Percentiles rank a stretch among this genome's conserved stretches.
Evolutionary conservation across 2,329 filamentous ascomycete species (phyloP).

Genomic region (Trichoderma atroviride): DNA sequence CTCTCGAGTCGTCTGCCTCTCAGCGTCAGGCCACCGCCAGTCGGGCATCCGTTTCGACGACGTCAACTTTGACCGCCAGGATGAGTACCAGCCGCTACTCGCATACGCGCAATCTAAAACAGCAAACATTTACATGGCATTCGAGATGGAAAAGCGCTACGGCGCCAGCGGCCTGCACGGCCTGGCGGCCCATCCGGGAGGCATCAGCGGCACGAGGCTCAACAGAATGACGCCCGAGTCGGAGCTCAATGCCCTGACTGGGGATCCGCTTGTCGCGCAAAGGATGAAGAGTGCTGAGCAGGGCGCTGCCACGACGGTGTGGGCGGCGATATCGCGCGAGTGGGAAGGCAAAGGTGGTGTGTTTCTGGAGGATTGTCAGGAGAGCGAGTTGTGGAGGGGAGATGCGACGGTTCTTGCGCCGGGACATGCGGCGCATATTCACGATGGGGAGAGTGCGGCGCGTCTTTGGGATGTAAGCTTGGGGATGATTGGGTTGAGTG

Average conservation of each 20-base stretch:
- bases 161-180: slow-evolving; percentile 44
- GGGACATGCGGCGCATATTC: slow-evolving; percentile 13
- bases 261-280: not conserved
- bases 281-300: slow-evolving; percentile 19
- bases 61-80: slow-evolving; percentile 30
- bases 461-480: slow-evolving; percentile 7
- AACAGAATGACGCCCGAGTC: slow-evolving; percentile 13
- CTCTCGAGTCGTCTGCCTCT: slow-evolving; percentile 51
- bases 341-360: not conserved
- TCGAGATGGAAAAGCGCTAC: slow-evolving; percentile 53
- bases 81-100: slow-evolving; percentile 34
- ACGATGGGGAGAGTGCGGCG: not conserved
- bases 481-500: not conserved
- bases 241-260: not conserved
- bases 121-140: slow-evolving; percentile 55
- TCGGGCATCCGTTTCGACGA: slow-evolving; percentile 27
- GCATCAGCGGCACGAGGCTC: slow-evolving; percentile 14
- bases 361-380: slow-evolving; percentile 11
- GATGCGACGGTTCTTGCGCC: not conserved
- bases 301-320: slow-evolving; percentile 6
- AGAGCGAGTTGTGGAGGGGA: slow-evolving; percentile 14
- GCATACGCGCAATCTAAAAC: slow-evolving; percentile 54
- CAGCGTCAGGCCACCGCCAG: slow-evolving; percentile 47
- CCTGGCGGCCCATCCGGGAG: slow-evolving; percentile 5
- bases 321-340: slow-evolving; percentile 2